Evolutionary conservation across 371 early-diverging fungal species (phyloP), one percentile per base, ranked within the genome.

Genomic region (Mortierella sp.): DNA sequence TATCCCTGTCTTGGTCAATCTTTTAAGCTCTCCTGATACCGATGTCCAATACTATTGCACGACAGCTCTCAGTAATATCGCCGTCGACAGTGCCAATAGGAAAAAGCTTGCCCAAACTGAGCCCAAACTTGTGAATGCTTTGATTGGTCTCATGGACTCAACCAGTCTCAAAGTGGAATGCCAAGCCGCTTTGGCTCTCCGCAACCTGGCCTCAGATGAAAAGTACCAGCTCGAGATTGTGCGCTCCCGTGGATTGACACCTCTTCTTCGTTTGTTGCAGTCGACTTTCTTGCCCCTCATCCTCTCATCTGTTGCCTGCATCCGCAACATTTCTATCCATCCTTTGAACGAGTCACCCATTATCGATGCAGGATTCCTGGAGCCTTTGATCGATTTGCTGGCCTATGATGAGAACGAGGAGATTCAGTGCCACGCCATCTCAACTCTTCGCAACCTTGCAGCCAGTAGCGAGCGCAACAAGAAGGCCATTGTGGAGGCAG

Each of bases 241-340:
- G 7, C 87, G 90, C n/a, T 86, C 88, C 29, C 89, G 91, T 58
- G 97, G 95, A 1, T 87, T 96, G 51, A 86, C 90, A 2, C 90
- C 94, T 19, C 86, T 96, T 2, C 85, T 94, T 6, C 89, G 91
- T 32, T 87, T 94, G 54, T 84, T 96, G 42, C 91, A 94, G 79
- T 93, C 95, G 29, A 88, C 91, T 1, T 93, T 93, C 67, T 85
- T 91, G 40, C 92, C 94, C 28, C 86, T 96, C 67, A 93, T 94
- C 28, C 82, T 94, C 3, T 95, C 97, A 2, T 94, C 96, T 4
- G 95, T 95, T n/a, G 97, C 97, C 19, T 96, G 97, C 76, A 88
- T 96, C 64, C 92, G 97, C 64, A 97, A 97, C 81, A 90, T 97
- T 63, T 96, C 96, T 59, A 97, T 97, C 60, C 95, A 96, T 72